Conservation (phyloP, 2,329 filamentous ascomycete species). For the Triangularia verruculosa region DNA sequence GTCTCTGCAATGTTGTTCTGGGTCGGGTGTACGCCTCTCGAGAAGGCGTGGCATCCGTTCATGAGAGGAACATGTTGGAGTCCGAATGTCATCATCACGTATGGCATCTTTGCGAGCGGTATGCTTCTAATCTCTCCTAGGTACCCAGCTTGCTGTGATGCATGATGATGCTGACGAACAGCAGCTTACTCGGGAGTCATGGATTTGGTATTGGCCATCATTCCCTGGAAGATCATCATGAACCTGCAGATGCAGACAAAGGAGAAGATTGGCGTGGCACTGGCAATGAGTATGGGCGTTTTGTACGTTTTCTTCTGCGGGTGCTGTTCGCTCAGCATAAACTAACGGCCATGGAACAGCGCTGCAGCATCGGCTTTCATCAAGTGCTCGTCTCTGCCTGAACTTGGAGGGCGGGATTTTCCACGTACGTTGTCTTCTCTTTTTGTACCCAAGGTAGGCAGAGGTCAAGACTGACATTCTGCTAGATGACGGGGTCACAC, state of each 20-base stretch:
- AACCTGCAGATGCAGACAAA: conserved; percentile 42
- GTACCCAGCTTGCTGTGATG: neutral
- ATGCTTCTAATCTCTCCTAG: conserved; percentile 13
- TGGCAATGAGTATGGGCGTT: conserved; percentile 41
- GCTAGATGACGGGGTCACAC: conserved; percentile 23
- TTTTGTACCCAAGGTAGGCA: neutral
- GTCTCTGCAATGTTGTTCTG: conserved; percentile 25
- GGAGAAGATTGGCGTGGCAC: conserved; percentile 42
- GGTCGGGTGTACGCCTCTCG: conserved; percentile 20
- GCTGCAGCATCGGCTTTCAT: conserved; percentile 25
- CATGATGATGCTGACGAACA: conserved; percentile 11
- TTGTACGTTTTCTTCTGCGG: neutral
- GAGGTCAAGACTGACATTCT: neutral
- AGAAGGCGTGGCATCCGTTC: conserved; percentile 21
- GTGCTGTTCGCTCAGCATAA: neutral
- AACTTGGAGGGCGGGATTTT: conserved; percentile 23
- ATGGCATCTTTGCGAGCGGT: conserved; percentile 21
- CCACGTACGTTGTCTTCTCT: conserved; percentile 21
- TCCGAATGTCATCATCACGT: conserved; percentile 18
- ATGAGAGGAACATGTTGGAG: conserved; percentile 21
- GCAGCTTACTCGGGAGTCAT: conserved; percentile 24
- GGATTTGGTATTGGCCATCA: conserved; percentile 37
- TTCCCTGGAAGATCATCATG: conserved; percentile 45
- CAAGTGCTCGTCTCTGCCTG: conserved; percentile 27
- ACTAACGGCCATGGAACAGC: neutral